Evolutionary conservation across 179 eudicot genomes (phyloP), one percentile per base, ranked within the genome.

Genomic region (Camellia oleifera): DNA sequence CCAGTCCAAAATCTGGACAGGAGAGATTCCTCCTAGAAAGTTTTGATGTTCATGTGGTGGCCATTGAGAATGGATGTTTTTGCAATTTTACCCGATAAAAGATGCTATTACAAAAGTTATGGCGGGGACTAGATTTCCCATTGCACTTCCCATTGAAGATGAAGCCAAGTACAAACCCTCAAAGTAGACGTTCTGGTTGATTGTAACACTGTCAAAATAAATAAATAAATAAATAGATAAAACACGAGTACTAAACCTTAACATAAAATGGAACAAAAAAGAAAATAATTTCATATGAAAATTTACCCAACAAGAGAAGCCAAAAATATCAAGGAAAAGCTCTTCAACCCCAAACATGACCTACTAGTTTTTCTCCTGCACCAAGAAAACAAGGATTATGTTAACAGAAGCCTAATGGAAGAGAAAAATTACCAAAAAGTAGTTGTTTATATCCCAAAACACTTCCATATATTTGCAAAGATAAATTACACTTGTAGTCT

Each of bases 71-170:
- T 48, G 52, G 52, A 48, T 48, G 7, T 48, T 48, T 26, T 48
- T 48, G 52, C 52, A 48, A 23, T 63, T 26, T 26, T 90, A 93
- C 97, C 97, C 92, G 10, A 89, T 45, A 23, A 71, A 14, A 62
- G 82, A 78, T 20, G 97, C 91, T 2, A 85, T 40, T 12, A 89
- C 20, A 85, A 93, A 90, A 69, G 97, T 93, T 71, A 93, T 81
- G 7, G 92, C 97, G 4, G 96, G 97, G 66, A 83, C 81, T 9
- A 92, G 76, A 83, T 93, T 93, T 69, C 52, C 13, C 79, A 87
- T 84, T 45, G 96, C 94, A 83, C 88, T 90, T 80, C 88, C 96
- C 8, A 86, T 81, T 1, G 96, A 82, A 3, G 97, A 89, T 32
- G 94, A 87, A 50, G 95, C 90, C 23, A 88, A 50, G 84, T 82